A percentile compares a stretch with the other conserved stretches of the same genome.
These are phyloP conservation scores for Alternaria brassicicola DNA, from an alignment of 2,329 filamentous ascomycete species.

Conservation along the genomic window DNA sequence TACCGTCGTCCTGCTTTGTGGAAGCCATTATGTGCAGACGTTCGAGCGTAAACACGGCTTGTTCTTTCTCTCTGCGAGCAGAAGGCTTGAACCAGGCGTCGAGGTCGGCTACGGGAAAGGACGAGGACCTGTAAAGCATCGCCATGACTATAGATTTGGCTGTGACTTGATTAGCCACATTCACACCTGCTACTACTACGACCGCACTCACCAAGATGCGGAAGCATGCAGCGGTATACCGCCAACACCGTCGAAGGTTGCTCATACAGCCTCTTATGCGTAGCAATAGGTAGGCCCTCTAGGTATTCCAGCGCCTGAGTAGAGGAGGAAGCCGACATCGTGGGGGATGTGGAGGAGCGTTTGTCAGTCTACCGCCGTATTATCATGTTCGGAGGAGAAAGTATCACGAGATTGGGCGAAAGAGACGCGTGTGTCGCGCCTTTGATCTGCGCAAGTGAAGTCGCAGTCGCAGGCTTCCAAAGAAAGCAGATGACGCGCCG, in stretches of 20 bases:
- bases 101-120: constrained; percentile 78
- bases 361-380: constrained; percentile 27
- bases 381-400: constrained; percentile 39
- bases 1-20: constrained; percentile 62
- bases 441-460: constrained; percentile 6
- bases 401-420: constrained; percentile 1
- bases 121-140: constrained; percentile 85
- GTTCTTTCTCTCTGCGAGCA: constrained; percentile 76
- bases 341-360: constrained; percentile 44
- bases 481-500: constrained; percentile 33
- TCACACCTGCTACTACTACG: neutral
- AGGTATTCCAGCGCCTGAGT: constrained; percentile 82
- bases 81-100: constrained; percentile 83
- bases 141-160: constrained; percentile 97
- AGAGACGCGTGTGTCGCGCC: constrained; percentile 22
- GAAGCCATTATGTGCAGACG: constrained; percentile 81
- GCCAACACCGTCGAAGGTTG: constrained; percentile 94
- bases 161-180: constrained; percentile 43
- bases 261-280: constrained; percentile 90
- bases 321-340: constrained; percentile 61
- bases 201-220: constrained; percentile 72
- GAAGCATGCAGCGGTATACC: constrained; percentile 96
- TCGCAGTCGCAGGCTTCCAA: constrained; percentile 3
- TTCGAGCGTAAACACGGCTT: constrained; percentile 79
- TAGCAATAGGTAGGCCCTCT: constrained; percentile 86